Conservation (phyloP, 2,329 filamentous ascomycete genomes). For the Pseudogymnoascus verrucosus region DNA sequence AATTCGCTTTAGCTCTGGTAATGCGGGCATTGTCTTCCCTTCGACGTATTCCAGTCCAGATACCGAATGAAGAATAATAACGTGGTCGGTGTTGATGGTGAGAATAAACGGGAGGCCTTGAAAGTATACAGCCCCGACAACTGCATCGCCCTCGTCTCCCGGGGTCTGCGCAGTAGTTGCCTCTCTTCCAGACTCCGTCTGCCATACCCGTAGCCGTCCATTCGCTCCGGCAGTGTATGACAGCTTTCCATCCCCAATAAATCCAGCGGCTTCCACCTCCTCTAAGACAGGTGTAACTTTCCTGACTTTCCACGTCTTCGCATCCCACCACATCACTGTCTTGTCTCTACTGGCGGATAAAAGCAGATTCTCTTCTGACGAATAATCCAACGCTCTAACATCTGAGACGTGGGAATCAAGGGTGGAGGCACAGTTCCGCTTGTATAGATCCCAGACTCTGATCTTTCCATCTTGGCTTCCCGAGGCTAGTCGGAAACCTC, state of each 20-base stretch:
- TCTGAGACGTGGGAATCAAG: slow-evolving; percentile 93
- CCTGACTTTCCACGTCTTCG: slow-evolving; percentile 72
- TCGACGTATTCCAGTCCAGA: slow-evolving; percentile 31
- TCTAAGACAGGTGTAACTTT: slow-evolving; percentile 80
- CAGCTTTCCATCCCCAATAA: slow-evolving; percentile 60
- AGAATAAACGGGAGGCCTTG: slow-evolving; percentile 61
- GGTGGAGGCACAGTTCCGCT: slow-evolving; percentile 65
- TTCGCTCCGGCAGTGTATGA: slow-evolving; percentile 81
- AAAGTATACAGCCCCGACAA: slow-evolving; percentile 64
- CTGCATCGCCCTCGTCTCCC: slow-evolving; percentile 54
- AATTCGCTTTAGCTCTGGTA: slow-evolving; percentile 58
- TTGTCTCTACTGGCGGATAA: slow-evolving; percentile 87
- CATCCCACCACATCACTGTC: slow-evolving; percentile 88
- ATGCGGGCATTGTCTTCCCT: slow-evolving; percentile 30
- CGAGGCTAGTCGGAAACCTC: slow-evolving; percentile 72
- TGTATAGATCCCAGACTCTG: slow-evolving; percentile 84
- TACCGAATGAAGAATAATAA: slow-evolving; percentile 65
- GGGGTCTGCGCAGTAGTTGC: slow-evolving; percentile 64
- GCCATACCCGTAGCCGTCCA: slow-evolving; percentile 78
- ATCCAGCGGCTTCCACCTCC: slow-evolving; percentile 75
- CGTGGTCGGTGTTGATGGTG: slow-evolving; percentile 83
- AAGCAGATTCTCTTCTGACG: slow-evolving; percentile 61
- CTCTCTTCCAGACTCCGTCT: slow-evolving; percentile 67
- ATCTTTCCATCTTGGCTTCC: slow-evolving; percentile 93
- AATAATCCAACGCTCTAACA: slow-evolving; percentile 81